Evolutionary conservation across 2,329 filamentous ascomycete genomes (phyloP), one percentile per base, ranked within the genome.

Genomic region (Pseudogymnoascus sp.): DNA sequence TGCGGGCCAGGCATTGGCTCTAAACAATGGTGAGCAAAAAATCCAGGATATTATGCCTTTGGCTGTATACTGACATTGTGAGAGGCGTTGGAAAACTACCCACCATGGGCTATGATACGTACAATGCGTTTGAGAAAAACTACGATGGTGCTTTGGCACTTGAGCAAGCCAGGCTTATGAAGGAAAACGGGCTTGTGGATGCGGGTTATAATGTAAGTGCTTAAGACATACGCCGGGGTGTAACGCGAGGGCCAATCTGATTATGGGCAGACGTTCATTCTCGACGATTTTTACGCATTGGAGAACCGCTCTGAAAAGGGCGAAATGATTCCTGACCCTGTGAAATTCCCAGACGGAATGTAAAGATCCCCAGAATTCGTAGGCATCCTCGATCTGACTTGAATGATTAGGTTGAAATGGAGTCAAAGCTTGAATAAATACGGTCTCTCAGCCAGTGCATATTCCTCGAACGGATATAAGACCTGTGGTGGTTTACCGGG

Each of bases 401-500:
- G n/a, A 21, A 11, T 3, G 16, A 14, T 3, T 2, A 57, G 51
- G 51, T 21, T 57, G 51, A 57, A 57, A 57, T 57, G 51, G 51
- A 34, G 28, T 34, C 28, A 21, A 14, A 57, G 25, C 11, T 21
- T 57, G 28, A 57, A 57, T 14, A 57, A 34, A 11, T 57, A 57
- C 1, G 51, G 51, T 5, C 51, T 57, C n/a, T 57, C 51, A 19
- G 51, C 51, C 16, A 57, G 51, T 6, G 51, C 51, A 21, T 57
- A 57, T 21, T 57, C 51, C 8, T 57, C 51, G 10, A 34, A 57
- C 3, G 28, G 51, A 8, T 57, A 57, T 7, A 57, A 57, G 11
- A 71, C 70, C 11, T 71, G 70, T 51, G 70, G 51, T 51, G 67
- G 69, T 13, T 68, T 70, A 36, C 69, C 68, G 11, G 69, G 67